Evolutionary conservation across 2,329 filamentous ascomycete genomes (phyloP), one percentile per base, ranked within the genome.

Genomic region (Pyrenophora tritici-repentis): DNA sequence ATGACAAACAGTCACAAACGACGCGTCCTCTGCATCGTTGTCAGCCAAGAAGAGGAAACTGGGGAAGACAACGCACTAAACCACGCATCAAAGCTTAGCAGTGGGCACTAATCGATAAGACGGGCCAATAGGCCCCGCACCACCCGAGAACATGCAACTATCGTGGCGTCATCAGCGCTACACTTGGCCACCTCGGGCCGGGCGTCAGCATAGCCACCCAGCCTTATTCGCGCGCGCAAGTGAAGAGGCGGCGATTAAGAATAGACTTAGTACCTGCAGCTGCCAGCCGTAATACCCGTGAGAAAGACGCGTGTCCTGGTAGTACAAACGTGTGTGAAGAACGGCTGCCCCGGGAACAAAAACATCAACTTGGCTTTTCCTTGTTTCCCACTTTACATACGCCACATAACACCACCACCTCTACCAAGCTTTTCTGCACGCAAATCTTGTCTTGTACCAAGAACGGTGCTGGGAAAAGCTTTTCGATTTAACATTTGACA

Each of bases 401-500:
- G 18, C 18, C 18, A 20, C 18, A 20, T 20, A 20, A 20, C 18
- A 20, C 18, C 42, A 33, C 37, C 34, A 17, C 42, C n/a, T n/a
- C n/a, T 29, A 42, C 53, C 44, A 56, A 59, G 56, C 53, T 47
- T 46, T 29, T 29, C 26, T 22, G 42, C 33, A 29, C 33, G 35
- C 18, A n/a, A 29, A 22, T 33, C 24, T 29, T 29, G 9, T 29
- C 2, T 8, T 6, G 24, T 45, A 59, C 50, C 53, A 59, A 59
- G 56, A 47, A 53, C 49, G 41, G 40, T 33, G 26, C 34, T 50
- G 44, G 32, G 48, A 53, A 56, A 50, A 50, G 26, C 26, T 29
- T 53, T 58, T 50, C 26, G 26, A 31, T 46, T 24, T 29, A 12
- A 40, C 35, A 18, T n/a, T 14, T 18, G 12, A 48, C 34, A 32